Base-by-base conservation (phyloP, 768 basidiomycete species). In the Mycena sanguinolenta region DNA sequence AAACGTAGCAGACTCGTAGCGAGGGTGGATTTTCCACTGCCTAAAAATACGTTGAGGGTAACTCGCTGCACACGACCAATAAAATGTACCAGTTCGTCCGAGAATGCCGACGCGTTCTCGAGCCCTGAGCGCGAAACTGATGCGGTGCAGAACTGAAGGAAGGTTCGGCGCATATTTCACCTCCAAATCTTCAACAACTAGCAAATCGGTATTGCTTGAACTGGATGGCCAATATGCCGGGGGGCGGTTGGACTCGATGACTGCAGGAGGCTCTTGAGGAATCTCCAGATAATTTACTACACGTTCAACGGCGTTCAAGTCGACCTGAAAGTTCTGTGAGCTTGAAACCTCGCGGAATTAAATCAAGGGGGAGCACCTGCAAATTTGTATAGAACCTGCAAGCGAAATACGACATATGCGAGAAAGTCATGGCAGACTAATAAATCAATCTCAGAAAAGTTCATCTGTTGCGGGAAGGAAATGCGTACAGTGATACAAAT, bases 1-100 rank as follows among this genome's bases (percentile, higher is more conserved):
- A 97, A 96, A 73, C 95, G 88, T 60, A 97, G 79, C 19, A 97
- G 83, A 75, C 92, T 92, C 93, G 94, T 95, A 0, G 94, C 94
- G 58, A 97, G 83, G 0, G 95, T 95, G 19, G 90, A 92, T 79
- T 94, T 94, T 17, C 93, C 93, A 70, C 92, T 93, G 4, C 92
- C 92, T 53, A 6, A 16, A 17, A 28, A 30, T 30, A 2, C 32
- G 27, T 46, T 7, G 30, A 25, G 10, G 36, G 34, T 64, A 27
- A 72, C 81, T 30, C 65, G 81, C 39, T 14, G 39, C 39, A 39
- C 6, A 34, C 23, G 39, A 39, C 39, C 21, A 4, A 10, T 28
- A 53, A 53, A 53, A 28, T 28, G 12, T 8, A 50, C 90, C 91
- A 19, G 95, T 96, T 36, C 95, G 85, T 8, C 95, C 95, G 32